Conservation (phyloP, 768 basidiomycete species). For the Clavulina sp. region DNA sequence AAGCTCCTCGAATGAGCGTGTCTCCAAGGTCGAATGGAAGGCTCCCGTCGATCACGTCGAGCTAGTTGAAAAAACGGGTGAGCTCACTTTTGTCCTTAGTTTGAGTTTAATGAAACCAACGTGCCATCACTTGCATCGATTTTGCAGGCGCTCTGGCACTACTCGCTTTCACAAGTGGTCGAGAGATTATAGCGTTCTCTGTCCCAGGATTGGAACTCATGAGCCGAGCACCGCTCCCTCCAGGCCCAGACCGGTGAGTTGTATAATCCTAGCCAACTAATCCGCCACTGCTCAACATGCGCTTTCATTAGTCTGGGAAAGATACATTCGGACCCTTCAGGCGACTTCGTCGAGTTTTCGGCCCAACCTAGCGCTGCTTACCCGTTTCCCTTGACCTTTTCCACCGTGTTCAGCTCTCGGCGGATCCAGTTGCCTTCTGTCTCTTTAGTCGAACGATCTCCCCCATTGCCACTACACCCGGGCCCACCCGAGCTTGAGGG, state of each 20-base stretch:
- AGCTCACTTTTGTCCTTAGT: constrained; percentile 11
- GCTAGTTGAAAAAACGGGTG: constrained; percentile 46
- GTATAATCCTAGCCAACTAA: background rate
- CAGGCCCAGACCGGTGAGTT: background rate
- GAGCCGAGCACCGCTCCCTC: background rate
- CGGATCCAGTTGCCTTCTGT: background rate
- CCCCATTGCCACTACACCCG: background rate
- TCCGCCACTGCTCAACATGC: background rate
- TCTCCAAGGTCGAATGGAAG: constrained; percentile 50
- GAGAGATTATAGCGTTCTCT: constrained; percentile 1
- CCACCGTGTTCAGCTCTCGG: constrained; percentile 2
- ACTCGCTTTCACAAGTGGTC: constrained; percentile 34
- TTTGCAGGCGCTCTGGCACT: constrained; percentile 33
- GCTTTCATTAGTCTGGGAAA: background rate
- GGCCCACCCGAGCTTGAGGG: background rate
- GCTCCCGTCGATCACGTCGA: constrained; percentile 34
- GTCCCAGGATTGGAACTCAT: constrained; percentile 4
- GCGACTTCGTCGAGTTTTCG: constrained; percentile 2
- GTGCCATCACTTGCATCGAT: background rate
- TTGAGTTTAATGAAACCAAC: background rate
- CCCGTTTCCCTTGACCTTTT: background rate
- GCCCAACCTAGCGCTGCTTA: background rate
- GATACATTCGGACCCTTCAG: background rate
- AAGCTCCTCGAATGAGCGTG: constrained; percentile 45
- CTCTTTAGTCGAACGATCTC: background rate